Evolutionary conservation across 768 basidiomycete species (phyloP), one percentile per base, ranked within the genome.

Genomic region (Leucosporidium creatinivorum): DNA sequence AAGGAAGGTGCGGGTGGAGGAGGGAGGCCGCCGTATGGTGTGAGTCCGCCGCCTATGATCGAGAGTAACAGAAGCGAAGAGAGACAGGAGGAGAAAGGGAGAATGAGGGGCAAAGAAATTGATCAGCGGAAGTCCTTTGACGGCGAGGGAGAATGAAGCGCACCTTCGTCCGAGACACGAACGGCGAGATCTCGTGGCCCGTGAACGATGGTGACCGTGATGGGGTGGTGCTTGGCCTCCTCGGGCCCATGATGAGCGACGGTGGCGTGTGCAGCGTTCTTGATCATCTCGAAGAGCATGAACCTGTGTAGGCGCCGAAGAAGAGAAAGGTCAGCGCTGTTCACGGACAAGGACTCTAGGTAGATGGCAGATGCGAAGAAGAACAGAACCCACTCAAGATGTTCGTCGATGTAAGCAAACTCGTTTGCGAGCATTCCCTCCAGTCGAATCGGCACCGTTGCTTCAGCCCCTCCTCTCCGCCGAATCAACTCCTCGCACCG

Each of bases 121-220:
- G n/a, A n/a, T 47, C 56, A 62, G 54, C 21, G 21, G 15, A 25
- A 36, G 12, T 2, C 2, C 19, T 23, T 31, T 55, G 25, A n/a
- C 12, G 3, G 39, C 21, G n/a, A 15, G 26, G 18, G 56, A 28
- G 33, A 25, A 48, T 15, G 4, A 44, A n/a, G 48, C 50, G 50
- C 28, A 86, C 91, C 92, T 84, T 89, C 86, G 76, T 94, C 91
- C n/a, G 91, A 91, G 79, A 94, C 87, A 49, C 91, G 86, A 59
- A 94, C 83, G 9, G 85, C 83, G 56, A 94, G 83, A 59, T 89
- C 84, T 61, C 90, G 83, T 39, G 85, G 82, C 1, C 87, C 86
- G 3, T 86, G 84, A 12, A 86, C 86, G 56, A 94, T 85, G 0
- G 91, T 93, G 1, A 86, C 86, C 33, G 79, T 81, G 61, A 93